These are phyloP conservation scores for bread wheat (Triticum aestivum) DNA, from an alignment of 176 grass and related monocot species.

Conservation along the genomic window IWGSC_CS_RefSeq_v2.1 NC_057798.1:568283619-568284118, in stretches of 20 bases:
- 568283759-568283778: too few species aligned
- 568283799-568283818: too few species aligned
- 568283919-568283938: neutral
- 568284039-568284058: neutral
- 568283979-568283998: slow-evolving; percentile 9
- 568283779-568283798: too few species aligned
- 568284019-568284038: slow-evolving; percentile 1
- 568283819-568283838: too few species aligned
- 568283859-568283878: neutral
- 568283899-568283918: slow-evolving; percentile 10
- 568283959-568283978: slow-evolving; percentile 6
- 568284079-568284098: neutral
- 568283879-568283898: neutral
- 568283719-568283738: neutral
- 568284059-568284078: slow-evolving; percentile 7
- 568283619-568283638: slow-evolving; percentile 55
- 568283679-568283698: slow-evolving; percentile 60
- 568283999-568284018: neutral
- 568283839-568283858: neutral
- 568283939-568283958: neutral
- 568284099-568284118: neutral
- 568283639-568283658: slow-evolving; percentile 70
- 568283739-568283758: too few species aligned
- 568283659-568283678: slow-evolving; percentile 50
- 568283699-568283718: slow-evolving; percentile 78